Base-by-base conservation (phyloP, 257 asterid genomes). In the Agastache rugosa region DNA sequence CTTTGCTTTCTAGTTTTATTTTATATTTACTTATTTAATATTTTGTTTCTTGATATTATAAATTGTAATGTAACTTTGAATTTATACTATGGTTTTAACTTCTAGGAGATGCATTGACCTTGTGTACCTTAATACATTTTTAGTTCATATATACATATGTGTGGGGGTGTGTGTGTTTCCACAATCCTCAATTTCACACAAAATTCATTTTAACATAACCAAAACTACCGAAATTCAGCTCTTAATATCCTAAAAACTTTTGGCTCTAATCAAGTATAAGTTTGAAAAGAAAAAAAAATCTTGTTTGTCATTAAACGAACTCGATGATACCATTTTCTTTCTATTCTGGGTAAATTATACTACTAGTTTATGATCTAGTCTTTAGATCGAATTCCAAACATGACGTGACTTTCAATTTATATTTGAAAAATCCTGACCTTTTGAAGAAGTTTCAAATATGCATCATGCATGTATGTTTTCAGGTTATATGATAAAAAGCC, bases 61-160 rank as follows among this genome's bases (percentile, higher is more conserved):
- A 37, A 55, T 34, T 20, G 50, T 42, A 44, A 7, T 71, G 48
- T n/a, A 42, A 11, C 67, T 20, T 56, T 35, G 25, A 63, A 37
- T 8, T 22, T 59, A 3, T 27, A 19, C 5, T 6, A 29, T 59
- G 41, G 41, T 9, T 11, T 19, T 53, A 53, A 55, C 16, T 29
- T 59, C 42, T 12, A 59, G 39, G 65, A 59, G 65, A 59, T 29
- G 65, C 37, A 11, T 23, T 56, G 63, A 56, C 63, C 63, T 56
- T 56, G 2, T 56, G 8, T 27, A 53, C 8, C 10, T n/a, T 19
- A 8, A 53, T 53, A 22, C 4, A 53, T 19, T 19, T 17, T 51
- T 19, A 19, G 20, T 19, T 14, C 27, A 53, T 19, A 53, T 47
- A 8, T 37, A 7, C 9, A 8, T 31, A 3, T 31, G 31, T 27